These are phyloP conservation scores for Cladophialophora bantiana DNA, from an alignment of 2,329 filamentous ascomycete genomes.

Conservation along the genomic window DNA sequence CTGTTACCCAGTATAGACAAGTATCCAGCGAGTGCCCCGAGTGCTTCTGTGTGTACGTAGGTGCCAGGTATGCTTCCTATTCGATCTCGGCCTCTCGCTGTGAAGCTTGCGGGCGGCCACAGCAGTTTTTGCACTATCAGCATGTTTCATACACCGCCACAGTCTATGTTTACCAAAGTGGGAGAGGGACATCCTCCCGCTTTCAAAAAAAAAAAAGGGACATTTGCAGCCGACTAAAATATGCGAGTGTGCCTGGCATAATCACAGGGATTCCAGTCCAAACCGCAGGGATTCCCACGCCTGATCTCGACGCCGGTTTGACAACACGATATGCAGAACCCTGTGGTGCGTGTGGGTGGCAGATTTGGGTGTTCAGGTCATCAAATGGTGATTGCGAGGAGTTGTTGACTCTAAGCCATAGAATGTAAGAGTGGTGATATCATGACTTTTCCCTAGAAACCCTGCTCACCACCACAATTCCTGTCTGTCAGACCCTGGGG, in stretches of 20 bases:
- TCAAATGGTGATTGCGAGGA: not conserved
- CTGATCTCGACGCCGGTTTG: not conserved
- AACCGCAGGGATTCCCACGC: not conserved
- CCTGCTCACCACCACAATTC: not conserved
- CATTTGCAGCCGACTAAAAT: not conserved
- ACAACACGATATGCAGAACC: not conserved
- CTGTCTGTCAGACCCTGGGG: no score
- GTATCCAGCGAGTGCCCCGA: not conserved
- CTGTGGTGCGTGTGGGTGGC: not conserved
- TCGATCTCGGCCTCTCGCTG: no score
- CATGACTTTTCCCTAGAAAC: not conserved
- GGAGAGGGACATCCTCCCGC: not conserved
- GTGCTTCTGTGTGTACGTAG: no score
- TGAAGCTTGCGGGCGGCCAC: no score
- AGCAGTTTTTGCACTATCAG: no score
- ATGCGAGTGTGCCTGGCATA: slow-evolving; percentile 16
- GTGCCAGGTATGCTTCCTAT: no score
- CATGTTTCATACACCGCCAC: not conserved
- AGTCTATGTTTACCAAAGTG: not conserved
- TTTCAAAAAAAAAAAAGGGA: not conserved
- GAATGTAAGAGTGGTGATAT: not conserved
- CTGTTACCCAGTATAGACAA: not conserved
- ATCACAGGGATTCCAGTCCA: not conserved
- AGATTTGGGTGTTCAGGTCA: not conserved
- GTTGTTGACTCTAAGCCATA: no score